A percentile compares a stretch with the other conserved stretches of the same genome.
Evolutionary conservation across 768 basidiomycete genomes (phyloP).

Genomic region (Lentinus tigrinus): DNA sequence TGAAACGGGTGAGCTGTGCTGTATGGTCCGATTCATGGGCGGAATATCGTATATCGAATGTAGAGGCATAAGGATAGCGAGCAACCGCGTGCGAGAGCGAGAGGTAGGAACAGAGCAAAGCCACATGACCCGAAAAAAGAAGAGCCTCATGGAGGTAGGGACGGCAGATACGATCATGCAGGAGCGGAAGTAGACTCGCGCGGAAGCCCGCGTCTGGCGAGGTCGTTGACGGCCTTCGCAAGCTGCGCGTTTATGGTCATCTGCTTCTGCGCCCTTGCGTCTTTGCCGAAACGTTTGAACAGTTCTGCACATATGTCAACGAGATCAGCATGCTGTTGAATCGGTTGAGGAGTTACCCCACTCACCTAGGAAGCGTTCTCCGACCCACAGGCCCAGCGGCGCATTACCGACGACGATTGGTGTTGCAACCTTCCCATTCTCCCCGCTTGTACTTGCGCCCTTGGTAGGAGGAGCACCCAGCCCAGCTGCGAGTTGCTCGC

Average conservation of each 20-base stretch:
- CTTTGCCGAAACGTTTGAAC: slow-evolving; percentile 55
- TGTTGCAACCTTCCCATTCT: slow-evolving; percentile 2
- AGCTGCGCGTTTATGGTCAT: slow-evolving; percentile 39
- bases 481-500: slow-evolving; percentile 69
- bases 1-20: too few relatives aligned
- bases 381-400: slow-evolving; percentile 68
- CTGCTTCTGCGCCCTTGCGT: slow-evolving; percentile 46
- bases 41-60: too few relatives aligned
- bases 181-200: neutral
- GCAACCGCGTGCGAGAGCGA: too few relatives aligned
- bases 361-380: slow-evolving; percentile 65
- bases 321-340: neutral
- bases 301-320: slow-evolving; percentile 41
- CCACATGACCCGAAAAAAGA: too few relatives aligned
- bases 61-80: too few relatives aligned
- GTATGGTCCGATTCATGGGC: too few relatives aligned
- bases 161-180: neutral
- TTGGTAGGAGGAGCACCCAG: slow-evolving; percentile 49
- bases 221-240: slow-evolving; percentile 18
- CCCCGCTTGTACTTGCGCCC: slow-evolving; percentile 12
- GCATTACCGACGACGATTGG: slow-evolving; percentile 50
- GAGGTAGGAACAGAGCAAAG: too few relatives aligned
- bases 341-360: slow-evolving; percentile 4
- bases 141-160: too few relatives aligned
- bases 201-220: neutral